A percentile compares a stretch with the other conserved stretches of the same genome.
Evolutionary conservation across 208 protist species (phyloP).

Genomic region (Acanthamoeba sp.): DNA sequence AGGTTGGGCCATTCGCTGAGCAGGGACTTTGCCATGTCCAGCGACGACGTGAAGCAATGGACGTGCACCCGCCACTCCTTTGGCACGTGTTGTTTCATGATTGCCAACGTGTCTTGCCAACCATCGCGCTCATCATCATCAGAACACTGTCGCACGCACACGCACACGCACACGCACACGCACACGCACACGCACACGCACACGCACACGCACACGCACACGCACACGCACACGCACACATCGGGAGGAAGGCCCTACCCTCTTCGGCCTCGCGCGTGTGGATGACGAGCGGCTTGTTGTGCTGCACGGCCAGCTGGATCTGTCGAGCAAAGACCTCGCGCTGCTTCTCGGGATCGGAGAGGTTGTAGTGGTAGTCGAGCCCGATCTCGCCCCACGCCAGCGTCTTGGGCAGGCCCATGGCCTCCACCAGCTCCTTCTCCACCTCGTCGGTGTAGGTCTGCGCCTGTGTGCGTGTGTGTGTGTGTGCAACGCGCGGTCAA

Average conservation of each 20-base stretch:
- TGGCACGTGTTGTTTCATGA: conserved; percentile 85
- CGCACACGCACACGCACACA: background rate
- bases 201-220: background rate
- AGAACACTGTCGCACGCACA: background rate
- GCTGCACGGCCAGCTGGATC: conserved; percentile 12
- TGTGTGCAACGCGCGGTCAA: too few species aligned
- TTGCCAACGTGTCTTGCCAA: conserved; percentile 77
- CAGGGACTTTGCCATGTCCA: conserved; percentile 78
- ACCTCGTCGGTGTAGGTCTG: conserved; percentile 71
- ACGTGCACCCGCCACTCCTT: conserved; percentile 85
- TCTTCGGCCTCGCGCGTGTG: conserved; percentile 89
- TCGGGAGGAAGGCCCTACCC: conserved; percentile 61
- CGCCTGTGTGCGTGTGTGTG: conserved; percentile 64
- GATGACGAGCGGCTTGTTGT: conserved; percentile 87
- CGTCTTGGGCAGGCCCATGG: conserved; percentile 75
- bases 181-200: background rate
- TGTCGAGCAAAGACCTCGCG: background rate
- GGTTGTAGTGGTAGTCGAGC: conserved; percentile 77
- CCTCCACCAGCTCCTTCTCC: conserved; percentile 49
- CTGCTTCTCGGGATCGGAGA: background rate
- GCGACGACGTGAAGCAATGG: conserved; percentile 88
- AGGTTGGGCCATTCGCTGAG: conserved; percentile 85
- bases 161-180: background rate
- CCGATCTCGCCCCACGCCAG: conserved; percentile 87
- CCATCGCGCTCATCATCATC: too few species aligned